These are phyloP conservation scores for Ilyonectria robusta DNA, from an alignment of 2,329 filamentous ascomycete genomes.

Conservation along the genomic window DNA sequence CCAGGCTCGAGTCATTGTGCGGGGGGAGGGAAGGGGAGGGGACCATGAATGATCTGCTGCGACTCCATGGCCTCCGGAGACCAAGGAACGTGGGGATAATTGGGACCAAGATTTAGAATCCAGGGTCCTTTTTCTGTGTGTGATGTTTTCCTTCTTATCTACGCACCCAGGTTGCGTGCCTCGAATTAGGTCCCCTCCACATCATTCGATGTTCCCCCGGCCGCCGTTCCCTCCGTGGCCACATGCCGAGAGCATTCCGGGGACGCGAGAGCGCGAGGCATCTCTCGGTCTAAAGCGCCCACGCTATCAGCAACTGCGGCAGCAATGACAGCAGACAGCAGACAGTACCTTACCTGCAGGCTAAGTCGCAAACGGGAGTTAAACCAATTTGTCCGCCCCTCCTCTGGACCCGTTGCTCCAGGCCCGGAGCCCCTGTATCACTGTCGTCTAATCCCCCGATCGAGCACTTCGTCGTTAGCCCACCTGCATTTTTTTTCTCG, in stretches of 20 bases:
- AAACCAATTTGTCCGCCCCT: not conserved
- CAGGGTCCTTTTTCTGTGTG: slow-evolving; percentile 7
- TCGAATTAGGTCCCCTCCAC: not conserved
- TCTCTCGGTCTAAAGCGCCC: not conserved
- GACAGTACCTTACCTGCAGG: slow-evolving; percentile 2
- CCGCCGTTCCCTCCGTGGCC: slow-evolving; percentile 1
- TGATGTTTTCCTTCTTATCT: slow-evolving; percentile 5
- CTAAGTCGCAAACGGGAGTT: slow-evolving; percentile 8
- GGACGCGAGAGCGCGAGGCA: not conserved
- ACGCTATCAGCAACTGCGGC: not conserved
- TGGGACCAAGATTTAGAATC: slow-evolving; percentile 17
- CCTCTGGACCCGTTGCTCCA: not conserved
- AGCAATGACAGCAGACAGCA: slow-evolving; percentile 1
- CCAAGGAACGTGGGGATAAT: slow-evolving; percentile 20
- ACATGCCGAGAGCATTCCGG: slow-evolving; percentile 9
- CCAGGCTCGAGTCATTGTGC: slow-evolving; percentile 3
- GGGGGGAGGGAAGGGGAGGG: not conserved
- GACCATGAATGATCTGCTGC: not conserved
- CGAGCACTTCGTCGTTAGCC: not conserved
- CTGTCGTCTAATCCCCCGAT: not conserved
- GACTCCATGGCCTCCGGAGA: slow-evolving; percentile 2
- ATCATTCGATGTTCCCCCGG: not conserved
- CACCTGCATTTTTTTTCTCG: not conserved
- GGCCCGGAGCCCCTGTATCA: slow-evolving; percentile 25
- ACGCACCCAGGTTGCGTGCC: slow-evolving; percentile 3